Percentiles rank a stretch among this genome's conserved stretches.
Evolutionary conservation across 2,329 filamentous ascomycete species (phyloP).

Genomic region (Alternaria sp.): DNA sequence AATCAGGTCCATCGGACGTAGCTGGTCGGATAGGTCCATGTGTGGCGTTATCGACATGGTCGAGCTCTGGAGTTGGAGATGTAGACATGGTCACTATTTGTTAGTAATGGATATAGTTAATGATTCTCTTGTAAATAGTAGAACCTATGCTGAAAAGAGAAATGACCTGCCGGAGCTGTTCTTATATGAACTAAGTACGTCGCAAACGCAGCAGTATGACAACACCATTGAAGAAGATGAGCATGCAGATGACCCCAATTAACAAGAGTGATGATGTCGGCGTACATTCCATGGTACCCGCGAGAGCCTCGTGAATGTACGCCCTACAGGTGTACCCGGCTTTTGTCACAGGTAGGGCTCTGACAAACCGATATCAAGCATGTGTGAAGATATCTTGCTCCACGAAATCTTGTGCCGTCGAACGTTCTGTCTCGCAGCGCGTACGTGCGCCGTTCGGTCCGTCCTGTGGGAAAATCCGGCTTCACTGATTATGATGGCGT

Average conservation of each 20-base stretch:
- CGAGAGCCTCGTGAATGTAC: neutral
- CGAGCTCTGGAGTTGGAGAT: neutral
- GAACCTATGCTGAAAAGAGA: neutral
- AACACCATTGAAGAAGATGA: neutral
- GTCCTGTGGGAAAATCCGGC: neutral
- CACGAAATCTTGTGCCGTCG: neutral
- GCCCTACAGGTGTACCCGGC: neutral
- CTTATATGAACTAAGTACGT: neutral
- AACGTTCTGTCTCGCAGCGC: accelerated
- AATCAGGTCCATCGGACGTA: neutral
- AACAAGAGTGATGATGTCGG: neutral
- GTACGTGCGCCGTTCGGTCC: neutral
- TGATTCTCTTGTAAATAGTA: neutral
- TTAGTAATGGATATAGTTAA: neutral
- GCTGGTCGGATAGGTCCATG: neutral
- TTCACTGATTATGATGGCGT: neutral
- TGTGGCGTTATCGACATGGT: neutral
- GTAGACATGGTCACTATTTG: neutral
- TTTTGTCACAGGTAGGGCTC: neutral
- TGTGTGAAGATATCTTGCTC: neutral
- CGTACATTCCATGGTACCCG: neutral
- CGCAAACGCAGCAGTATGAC: neutral
- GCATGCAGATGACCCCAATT: neutral
- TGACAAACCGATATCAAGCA: neutral
- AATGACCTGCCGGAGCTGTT: neutral